Conservation (phyloP, 2,329 filamentous ascomycete genomes). For the Rutstroemia sydowiana region DNA sequence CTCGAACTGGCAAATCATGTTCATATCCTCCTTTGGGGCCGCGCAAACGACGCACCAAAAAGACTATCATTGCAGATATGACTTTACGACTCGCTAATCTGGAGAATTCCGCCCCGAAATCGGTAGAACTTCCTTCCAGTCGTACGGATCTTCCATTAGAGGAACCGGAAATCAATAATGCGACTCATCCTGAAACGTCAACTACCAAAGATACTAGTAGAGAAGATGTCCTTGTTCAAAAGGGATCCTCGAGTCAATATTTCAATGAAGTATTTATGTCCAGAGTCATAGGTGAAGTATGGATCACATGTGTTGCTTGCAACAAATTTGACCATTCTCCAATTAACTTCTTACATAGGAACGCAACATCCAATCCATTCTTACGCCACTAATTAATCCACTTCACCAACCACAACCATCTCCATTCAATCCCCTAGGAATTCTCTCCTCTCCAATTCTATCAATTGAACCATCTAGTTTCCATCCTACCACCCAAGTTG, state of each 20-base stretch:
- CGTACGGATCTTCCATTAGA: neutral
- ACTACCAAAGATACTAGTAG: too few relatives aligned
- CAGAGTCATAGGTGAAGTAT: neutral
- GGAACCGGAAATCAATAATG: neutral
- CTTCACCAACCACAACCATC: neutral
- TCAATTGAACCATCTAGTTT: neutral
- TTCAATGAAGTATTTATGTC: neutral
- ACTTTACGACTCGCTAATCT: neutral
- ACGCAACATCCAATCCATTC: too few relatives aligned
- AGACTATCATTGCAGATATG: neutral
- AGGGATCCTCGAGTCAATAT: neutral
- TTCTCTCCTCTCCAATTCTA: neutral
- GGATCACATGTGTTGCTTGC: neutral
- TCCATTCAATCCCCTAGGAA: neutral
- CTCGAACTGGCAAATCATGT: neutral
- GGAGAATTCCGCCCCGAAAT: neutral
- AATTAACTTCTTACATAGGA: too few relatives aligned
- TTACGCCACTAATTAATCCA: neutral
- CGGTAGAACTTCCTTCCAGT: too few relatives aligned
- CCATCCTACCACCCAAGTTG: neutral
- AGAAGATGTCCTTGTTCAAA: neutral
- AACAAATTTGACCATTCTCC: too few relatives aligned
- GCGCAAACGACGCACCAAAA: neutral
- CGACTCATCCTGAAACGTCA: neutral
- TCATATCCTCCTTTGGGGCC: neutral